Percentiles rank a stretch among this genome's conserved stretches.
phyloP scores from a whole-genome alignment of 1,284 basidiomycete species.

The Cryptococcus depauperatus region DNA sequence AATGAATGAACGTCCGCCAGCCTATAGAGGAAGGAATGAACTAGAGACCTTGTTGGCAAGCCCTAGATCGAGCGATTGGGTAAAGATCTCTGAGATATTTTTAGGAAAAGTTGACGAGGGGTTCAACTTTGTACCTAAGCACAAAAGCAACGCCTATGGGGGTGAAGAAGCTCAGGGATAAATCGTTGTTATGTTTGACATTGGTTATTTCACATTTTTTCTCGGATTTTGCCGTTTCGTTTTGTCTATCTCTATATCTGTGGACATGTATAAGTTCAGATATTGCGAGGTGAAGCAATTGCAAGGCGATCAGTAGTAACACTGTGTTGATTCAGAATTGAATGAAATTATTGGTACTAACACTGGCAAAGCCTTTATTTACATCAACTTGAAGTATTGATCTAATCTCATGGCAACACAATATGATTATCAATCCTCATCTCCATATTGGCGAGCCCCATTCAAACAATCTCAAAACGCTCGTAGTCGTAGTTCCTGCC shows the following conservation, averaged over 20 bases:
- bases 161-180: constrained; percentile 51
- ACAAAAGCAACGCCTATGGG: constrained; percentile 60
- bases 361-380: too few species aligned
- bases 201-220: neutral
- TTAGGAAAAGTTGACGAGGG: constrained; percentile 60
- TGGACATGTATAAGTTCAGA: too few species aligned
- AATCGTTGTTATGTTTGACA: neutral
- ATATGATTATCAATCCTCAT: too few species aligned
- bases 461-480: constrained; percentile 5
- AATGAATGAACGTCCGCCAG: constrained; percentile 84
- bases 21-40: constrained; percentile 76
- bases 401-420: too few species aligned
- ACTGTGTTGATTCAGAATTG: too few species aligned
- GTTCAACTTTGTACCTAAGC: constrained; percentile 64
- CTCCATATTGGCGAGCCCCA: too few species aligned
- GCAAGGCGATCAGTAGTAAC: too few species aligned
- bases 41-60: constrained; percentile 81
- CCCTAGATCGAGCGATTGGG: constrained; percentile 80
- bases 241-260: too few species aligned
- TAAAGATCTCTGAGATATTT: constrained; percentile 93
- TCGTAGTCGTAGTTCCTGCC: constrained; percentile 16
- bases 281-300: too few species aligned
- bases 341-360: too few species aligned
- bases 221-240: neutral
- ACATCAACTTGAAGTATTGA: too few species aligned